Conservation (phyloP, 305 asterid species). For the Striga hermonthica region DNA sequence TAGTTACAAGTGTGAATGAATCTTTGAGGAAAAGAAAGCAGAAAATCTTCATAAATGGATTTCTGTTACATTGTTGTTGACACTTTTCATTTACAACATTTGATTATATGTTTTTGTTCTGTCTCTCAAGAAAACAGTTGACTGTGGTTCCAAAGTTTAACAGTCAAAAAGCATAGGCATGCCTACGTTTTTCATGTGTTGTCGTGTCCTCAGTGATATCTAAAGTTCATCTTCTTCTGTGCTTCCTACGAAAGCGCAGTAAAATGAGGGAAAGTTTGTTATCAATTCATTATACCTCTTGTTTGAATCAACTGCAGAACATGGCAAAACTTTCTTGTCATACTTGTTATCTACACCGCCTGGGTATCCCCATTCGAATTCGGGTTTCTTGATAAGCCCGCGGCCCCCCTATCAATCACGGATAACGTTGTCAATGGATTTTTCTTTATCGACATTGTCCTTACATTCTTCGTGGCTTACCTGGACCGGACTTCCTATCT, state of each 20-base stretch:
- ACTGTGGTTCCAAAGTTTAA: too few relatives aligned
- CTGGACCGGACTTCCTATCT: slow-evolving; percentile 43
- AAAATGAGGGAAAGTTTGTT: too few relatives aligned
- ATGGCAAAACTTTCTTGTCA: slow-evolving; percentile 46
- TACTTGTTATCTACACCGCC: slow-evolving; percentile 55
- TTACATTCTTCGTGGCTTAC: slow-evolving; percentile 67
- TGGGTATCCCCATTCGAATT: slow-evolving; percentile 62
- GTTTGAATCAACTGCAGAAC: slow-evolving; percentile 25
- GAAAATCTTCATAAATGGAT: slow-evolving; percentile 11
- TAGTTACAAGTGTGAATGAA: slow-evolving; percentile 5
- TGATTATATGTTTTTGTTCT: too few relatives aligned
- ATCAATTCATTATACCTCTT: background rate
- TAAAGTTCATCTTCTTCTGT: too few relatives aligned
- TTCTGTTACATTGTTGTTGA: background rate
- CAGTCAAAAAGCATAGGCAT: too few relatives aligned
- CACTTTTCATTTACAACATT: background rate
- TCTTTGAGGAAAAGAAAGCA: slow-evolving; percentile 17
- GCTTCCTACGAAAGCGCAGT: too few relatives aligned
- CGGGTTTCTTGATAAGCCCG: slow-evolving; percentile 49
- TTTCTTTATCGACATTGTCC: slow-evolving; percentile 52
- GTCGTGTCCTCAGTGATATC: too few relatives aligned
- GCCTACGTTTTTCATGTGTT: too few relatives aligned
- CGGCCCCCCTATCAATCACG: slow-evolving; percentile 37
- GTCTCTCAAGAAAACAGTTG: too few relatives aligned
- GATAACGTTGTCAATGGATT: slow-evolving; percentile 61